phyloP scores from a whole-genome alignment of 495 filamentous ascomycete species.

The Friedmanniomyces simplex region DNA sequence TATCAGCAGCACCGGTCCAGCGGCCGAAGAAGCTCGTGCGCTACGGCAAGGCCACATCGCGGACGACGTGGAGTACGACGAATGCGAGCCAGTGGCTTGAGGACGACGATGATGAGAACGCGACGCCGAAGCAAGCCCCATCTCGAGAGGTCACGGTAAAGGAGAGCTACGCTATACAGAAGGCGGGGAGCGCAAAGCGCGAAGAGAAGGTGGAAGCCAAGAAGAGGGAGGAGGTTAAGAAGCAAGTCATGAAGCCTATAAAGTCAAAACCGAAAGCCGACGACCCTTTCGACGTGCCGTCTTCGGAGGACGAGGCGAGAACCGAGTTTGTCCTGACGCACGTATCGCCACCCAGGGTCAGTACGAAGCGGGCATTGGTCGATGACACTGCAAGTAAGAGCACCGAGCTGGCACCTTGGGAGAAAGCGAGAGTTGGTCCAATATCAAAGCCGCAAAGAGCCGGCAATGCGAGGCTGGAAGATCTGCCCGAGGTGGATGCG shows the following conservation, averaged over 20 bases:
- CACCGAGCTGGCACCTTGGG: slow-evolving; percentile 14
- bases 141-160: neutral
- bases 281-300: slow-evolving; percentile 27
- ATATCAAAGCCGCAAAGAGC: neutral
- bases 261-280: neutral
- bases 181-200: neutral
- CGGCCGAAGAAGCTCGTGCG: slow-evolving; percentile 14
- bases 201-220: neutral
- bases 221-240: slow-evolving; percentile 1
- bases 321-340: neutral
- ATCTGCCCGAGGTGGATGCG: neutral
- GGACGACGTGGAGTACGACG: neutral
- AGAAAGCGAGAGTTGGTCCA: slow-evolving; percentile 1
- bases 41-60: slow-evolving; percentile 6
- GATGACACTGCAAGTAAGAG: neutral
- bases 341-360: neutral
- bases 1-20: neutral
- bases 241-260: neutral
- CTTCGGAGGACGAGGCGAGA: slow-evolving; percentile 23
- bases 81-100: neutral
- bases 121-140: neutral
- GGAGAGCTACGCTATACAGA: slow-evolving; percentile 1
- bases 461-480: neutral
- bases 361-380: neutral
- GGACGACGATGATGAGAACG: neutral